Evolutionary conservation across 2,329 filamentous ascomycete genomes (phyloP).

Genomic region (Metarhizium robertsii): DNA sequence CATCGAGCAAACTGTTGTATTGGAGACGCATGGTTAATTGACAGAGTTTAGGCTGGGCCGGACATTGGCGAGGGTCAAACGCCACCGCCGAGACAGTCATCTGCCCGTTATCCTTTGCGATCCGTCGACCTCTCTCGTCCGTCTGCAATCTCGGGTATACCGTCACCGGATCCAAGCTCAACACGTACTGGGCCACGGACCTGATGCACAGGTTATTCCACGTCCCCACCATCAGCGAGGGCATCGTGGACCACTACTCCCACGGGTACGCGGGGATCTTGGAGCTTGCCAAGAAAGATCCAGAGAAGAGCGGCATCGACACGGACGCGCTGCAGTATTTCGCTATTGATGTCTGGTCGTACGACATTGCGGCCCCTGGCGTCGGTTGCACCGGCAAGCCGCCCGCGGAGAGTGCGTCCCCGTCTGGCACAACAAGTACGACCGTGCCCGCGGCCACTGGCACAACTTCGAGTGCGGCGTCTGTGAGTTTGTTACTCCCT

Average conservation of each 20-base stretch:
- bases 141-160: conserved; percentile 56
- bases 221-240: conserved; percentile 50
- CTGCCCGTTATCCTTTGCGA: conserved; percentile 51
- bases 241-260: conserved; percentile 51
- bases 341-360: conserved; percentile 57
- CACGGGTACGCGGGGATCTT: conserved; percentile 47
- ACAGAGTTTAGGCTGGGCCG: conserved; percentile 44
- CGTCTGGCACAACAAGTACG: neutral
- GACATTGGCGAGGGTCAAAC: conserved; percentile 59
- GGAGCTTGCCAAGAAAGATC: conserved; percentile 37
- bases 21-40: neutral
- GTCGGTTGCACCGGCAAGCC: conserved; percentile 15
- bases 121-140: conserved; percentile 45
- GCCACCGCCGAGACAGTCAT: conserved; percentile 60
- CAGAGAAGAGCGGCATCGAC: conserved; percentile 42
- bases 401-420: neutral
- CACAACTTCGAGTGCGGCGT: neutral
- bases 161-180: conserved; percentile 44
- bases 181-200: conserved; percentile 57
- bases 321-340: conserved; percentile 59
- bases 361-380: conserved; percentile 54
- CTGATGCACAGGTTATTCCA: conserved; percentile 59
- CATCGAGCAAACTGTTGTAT: neutral
- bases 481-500: neutral
- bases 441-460: neutral